These are phyloP conservation scores for Hexamita inflata DNA, from an alignment of 208 protist genomes.

Conservation along the genomic window DNA sequence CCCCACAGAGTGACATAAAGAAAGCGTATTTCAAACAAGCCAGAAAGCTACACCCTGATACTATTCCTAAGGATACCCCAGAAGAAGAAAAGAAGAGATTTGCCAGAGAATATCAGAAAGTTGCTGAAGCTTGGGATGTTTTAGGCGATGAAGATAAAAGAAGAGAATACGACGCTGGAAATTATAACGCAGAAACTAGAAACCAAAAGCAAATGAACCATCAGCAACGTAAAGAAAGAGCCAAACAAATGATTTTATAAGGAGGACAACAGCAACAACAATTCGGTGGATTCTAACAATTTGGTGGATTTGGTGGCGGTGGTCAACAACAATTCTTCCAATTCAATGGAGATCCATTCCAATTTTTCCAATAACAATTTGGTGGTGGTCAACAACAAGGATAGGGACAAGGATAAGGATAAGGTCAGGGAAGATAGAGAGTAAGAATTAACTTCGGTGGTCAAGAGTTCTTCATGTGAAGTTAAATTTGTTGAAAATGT, in stretches of 20 bases:
- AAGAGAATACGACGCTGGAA: not conserved
- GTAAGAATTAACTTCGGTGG: no score
- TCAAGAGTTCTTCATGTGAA: no score
- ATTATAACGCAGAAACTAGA: not conserved
- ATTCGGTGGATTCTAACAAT: no score
- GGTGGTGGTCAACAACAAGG: no score
- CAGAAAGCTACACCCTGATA: not conserved
- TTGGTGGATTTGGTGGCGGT: no score
- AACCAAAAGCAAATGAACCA: not conserved
- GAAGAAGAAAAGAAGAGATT: not conserved
- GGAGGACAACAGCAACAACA: no score
- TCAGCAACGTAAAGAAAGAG: not conserved
- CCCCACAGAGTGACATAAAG: not conserved
- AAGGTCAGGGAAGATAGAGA: no score
- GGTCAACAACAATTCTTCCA: no score
- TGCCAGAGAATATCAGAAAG: not conserved
- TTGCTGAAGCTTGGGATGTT: constrained; percentile 20
- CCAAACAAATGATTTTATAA: not conserved
- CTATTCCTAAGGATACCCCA: not conserved
- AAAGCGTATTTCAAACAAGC: not conserved
- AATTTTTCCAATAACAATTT: no score
- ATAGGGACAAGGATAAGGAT: no score
- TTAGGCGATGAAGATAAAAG: not conserved
- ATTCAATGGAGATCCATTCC: no score
- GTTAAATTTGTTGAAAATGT: no score